These are phyloP conservation scores for Termitomyces sp. DNA, from an alignment of 768 basidiomycete genomes.

Conservation along the genomic window DNA sequence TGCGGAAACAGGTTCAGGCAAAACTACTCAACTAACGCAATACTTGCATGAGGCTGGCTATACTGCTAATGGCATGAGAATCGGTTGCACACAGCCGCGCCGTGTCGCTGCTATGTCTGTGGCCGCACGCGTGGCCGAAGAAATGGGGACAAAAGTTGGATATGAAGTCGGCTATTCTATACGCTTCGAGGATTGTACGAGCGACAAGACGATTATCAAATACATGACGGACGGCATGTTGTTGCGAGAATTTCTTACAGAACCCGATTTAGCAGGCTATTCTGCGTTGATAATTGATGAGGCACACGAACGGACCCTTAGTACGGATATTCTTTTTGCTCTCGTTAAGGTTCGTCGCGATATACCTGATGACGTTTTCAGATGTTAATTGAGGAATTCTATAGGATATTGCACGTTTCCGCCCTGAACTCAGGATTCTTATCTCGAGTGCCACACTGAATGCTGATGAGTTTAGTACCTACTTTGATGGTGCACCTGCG, in stretches of 20 bases:
- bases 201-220: slow-evolving; percentile 97
- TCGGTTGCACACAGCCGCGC: slow-evolving; percentile 97
- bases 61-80: slow-evolving; percentile 78
- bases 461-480: slow-evolving; percentile 96
- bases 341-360: slow-evolving; percentile 84
- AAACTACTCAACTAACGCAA: slow-evolving; percentile 97
- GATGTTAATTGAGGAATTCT: slow-evolving; percentile 20
- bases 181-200: slow-evolving; percentile 98
- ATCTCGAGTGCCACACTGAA: slow-evolving; percentile 98
- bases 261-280: slow-evolving; percentile 94
- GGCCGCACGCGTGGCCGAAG: slow-evolving; percentile 97
- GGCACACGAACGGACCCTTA: slow-evolving; percentile 95
- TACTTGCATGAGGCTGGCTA: slow-evolving; percentile 98
- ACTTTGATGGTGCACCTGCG: slow-evolving; percentile 94
- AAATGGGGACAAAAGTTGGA: slow-evolving; percentile 96
- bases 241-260: slow-evolving; percentile 92
- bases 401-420: slow-evolving; percentile 95
- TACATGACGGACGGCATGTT: slow-evolving; percentile 99
- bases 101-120: slow-evolving; percentile 99
- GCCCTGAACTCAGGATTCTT: slow-evolving; percentile 87
- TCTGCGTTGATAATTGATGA: slow-evolving; percentile 97
- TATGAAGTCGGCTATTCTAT: slow-evolving; percentile 99
- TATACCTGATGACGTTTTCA: slow-evolving; percentile 16
- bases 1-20: slow-evolving; percentile 97
- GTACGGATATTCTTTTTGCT: slow-evolving; percentile 98